Evolutionary conservation across 83 land plant species (phyloP), one percentile per base, ranked within the genome.

Genomic region (Picea mariana): DNA sequence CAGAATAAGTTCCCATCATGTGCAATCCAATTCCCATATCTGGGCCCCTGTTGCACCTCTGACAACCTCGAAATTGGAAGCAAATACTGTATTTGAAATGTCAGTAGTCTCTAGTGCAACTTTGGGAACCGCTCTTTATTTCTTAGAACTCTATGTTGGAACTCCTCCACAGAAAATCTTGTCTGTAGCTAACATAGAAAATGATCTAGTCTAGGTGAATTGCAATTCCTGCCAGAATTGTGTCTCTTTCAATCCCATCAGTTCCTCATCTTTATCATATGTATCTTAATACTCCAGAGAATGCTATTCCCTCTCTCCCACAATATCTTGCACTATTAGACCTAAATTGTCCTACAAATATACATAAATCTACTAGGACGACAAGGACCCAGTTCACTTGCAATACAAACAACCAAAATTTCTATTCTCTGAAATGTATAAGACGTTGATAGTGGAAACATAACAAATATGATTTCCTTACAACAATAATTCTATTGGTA

Each of bases 191-290:
- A 89, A 88, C 81, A 87, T 89, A 0, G 90, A 89, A 20, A 83
- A 83, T 64, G 90, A 88, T 71, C 81, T 88, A 6, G 71, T 83
- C 21, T 88, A 89, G 90, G 81, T 87, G 13, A 86, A 84, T 15
- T 88, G 90, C 81, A 47, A 71, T 0, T 52, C 62, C 13, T 85
- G 86, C 40, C n/a, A 42, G 17, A 60, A 61, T 3, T 65, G 62
- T 63, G 76, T 4, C 49, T 55, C 40, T 24, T 77, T 81, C 76
- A 58, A 31, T 65, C 84, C 88, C 3, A 66, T 47, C 34, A 82
- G 64, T 24, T 83, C 86, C 3, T 66, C 88, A 1, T 44, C 89
- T 0, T 55, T 77, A 64, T 18, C 79, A 47, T 66, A 71, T 11
- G 77, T 86, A 20, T 82, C 83, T 2, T 88, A 89, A 71, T 64